Percentiles rank a stretch among this genome's conserved stretches.
These are phyloP conservation scores for Phlebiopsis gigantea DNA, from an alignment of 768 basidiomycete genomes.

Conservation along the genomic window DNA sequence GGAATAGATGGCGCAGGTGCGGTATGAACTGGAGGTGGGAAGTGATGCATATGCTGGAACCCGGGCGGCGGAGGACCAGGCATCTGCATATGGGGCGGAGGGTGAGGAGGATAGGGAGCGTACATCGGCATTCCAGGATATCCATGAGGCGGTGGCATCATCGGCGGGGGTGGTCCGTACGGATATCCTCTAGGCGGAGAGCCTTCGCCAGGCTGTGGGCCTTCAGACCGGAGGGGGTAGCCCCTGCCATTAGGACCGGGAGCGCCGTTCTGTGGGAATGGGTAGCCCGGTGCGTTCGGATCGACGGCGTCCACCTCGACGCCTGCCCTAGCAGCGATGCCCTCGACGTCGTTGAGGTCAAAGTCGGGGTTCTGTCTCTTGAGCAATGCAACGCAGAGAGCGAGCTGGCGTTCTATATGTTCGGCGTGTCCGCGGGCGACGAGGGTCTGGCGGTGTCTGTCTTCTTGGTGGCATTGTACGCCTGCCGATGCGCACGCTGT, in stretches of 20 bases:
- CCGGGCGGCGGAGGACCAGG: slow-evolving; percentile 23
- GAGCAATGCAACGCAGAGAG: slow-evolving; percentile 74
- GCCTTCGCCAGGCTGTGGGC: slow-evolving; percentile 19
- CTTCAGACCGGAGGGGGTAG: slow-evolving; percentile 20
- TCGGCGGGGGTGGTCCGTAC: slow-evolving; percentile 14
- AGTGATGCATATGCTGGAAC: slow-evolving; percentile 29
- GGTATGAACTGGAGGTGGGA: slow-evolving; percentile 24
- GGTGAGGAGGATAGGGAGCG: slow-evolving; percentile 26
- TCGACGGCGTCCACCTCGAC: slow-evolving; percentile 39
- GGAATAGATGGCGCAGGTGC: slow-evolving; percentile 26
- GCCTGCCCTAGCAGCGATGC: slow-evolving; percentile 58
- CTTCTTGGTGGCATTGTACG: slow-evolving; percentile 80
- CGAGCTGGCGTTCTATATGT: slow-evolving; percentile 73
- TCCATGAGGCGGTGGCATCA: slow-evolving; percentile 35
- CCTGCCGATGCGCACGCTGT: slow-evolving; percentile 80
- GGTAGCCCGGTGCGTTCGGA: slow-evolving; percentile 21
- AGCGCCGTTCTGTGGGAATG: slow-evolving; percentile 18
- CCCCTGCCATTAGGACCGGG: slow-evolving; percentile 18
- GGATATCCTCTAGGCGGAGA: slow-evolving; percentile 28
- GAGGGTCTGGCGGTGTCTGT: slow-evolving; percentile 81
- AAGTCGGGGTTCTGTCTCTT: slow-evolving; percentile 70
- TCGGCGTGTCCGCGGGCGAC: slow-evolving; percentile 83
- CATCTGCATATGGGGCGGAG: slow-evolving; percentile 34
- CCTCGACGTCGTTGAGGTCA: slow-evolving; percentile 60
- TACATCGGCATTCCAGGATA: slow-evolving; percentile 44